Conservation (phyloP, 257 asterid genomes). For the Solanum arcanum region DNA sequence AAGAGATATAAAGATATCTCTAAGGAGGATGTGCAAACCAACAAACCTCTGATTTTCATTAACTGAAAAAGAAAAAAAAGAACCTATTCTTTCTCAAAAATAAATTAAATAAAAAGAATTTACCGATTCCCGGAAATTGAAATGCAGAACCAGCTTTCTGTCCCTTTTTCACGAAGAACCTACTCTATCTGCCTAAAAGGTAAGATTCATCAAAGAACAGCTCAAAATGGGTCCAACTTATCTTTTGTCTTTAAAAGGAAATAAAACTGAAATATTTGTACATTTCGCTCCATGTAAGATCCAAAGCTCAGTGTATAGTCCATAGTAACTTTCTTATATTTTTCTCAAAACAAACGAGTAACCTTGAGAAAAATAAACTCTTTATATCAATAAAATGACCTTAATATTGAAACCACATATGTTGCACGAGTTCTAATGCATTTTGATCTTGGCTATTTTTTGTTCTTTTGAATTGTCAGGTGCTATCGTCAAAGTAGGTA, state of each 20-base stretch:
- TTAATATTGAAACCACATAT: neutral
- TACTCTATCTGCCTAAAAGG: neutral
- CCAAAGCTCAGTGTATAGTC: neutral
- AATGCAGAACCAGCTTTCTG: neutral
- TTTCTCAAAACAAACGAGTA: neutral
- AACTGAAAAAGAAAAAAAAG: neutral
- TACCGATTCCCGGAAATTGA: neutral
- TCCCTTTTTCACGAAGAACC: neutral
- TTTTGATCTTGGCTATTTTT: neutral
- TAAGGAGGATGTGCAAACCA: neutral
- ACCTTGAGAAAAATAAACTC: neutral
- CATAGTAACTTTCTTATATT: neutral
- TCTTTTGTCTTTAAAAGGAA: neutral
- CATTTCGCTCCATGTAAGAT: neutral
- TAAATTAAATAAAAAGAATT: neutral
- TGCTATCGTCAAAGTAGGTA: conserved; percentile 37
- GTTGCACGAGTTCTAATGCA: neutral
- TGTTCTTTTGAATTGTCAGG: conserved; percentile 32
- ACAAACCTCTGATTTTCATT: neutral
- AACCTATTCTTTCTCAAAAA: neutral
- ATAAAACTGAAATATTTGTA: neutral
- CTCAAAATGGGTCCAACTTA: neutral
- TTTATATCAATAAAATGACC: neutral
- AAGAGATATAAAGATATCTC: neutral
- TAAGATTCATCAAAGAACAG: neutral